Evolutionary conservation across 2,329 filamentous ascomycete species (phyloP), one percentile per base, ranked within the genome.

Genomic region (Diaporthe capsici): DNA sequence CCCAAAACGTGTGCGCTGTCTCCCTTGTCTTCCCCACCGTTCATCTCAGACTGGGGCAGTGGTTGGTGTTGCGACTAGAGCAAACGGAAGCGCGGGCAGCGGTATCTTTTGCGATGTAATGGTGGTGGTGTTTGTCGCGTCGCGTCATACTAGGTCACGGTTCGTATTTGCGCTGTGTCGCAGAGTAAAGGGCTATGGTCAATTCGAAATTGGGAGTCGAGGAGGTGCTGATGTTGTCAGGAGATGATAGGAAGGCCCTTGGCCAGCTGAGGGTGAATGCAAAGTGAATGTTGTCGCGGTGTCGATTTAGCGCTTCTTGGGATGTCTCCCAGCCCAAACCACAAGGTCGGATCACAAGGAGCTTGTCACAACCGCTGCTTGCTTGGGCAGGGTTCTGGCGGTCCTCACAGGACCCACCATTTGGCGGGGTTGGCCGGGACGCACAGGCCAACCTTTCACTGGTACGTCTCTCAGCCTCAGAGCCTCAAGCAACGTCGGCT

Each of bases 11-110:
- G 76, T 42, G 76, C 65, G 47, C 75, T 22, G 34, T 76, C 75
- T 42, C 77, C 76, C 31, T 72, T 53, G 34, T 37, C 72, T 63
- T 81, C 78, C 76, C 79, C 80, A 57, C 82, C 79, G 79, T 82
- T 83, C 58, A 72, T 79, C n/a, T 57, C 53, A 25, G 22, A 17
- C 70, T 47, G 61, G 74, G 34, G 39, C n/a, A 74, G 39, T 68
- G 71, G 42, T 22, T 74, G 68, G 47, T 70, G 49, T 70, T 71
- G 65, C 71, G 72, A 75, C 37, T 55, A 49, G 65, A 72, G 67
- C 25, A 51, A 71, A 49, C 47, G 31, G 74, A 47, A 73, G 70
- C 31, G 75, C 73, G 60, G 55, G 28, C 28, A 37, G 61, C 37
- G 53, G 74, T 75, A 67, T 73, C 63, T 61, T 73, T 68, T 74